Base-by-base conservation (phyloP, 129 eudicot species). In the Escallonia herrerae region DNA sequence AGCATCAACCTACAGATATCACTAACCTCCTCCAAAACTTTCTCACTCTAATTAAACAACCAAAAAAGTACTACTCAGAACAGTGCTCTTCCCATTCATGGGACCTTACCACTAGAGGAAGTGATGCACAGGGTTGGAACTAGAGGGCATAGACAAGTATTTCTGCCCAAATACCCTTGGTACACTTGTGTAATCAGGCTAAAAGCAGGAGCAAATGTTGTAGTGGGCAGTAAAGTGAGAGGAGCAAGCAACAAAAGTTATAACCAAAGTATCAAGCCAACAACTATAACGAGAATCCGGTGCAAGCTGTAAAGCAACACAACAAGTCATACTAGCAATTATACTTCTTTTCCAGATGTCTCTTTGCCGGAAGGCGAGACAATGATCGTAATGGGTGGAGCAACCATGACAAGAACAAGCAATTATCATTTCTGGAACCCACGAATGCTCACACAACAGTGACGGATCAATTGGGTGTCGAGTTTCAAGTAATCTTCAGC, bases 291-390 rank as follows among this genome's bases (percentile, higher is more conserved):
- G 50, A 65, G 8, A 65, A 47, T 33, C n/a, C 12, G 1, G 47
- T n/a, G 69, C 69, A 37, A 50, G 47, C 58, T 65, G 69, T 65
- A 65, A 50, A 50, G 69, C 48, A 40, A 65, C 49, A 50, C 15
- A 12, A 12, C 0, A 53, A 53, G 58, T 53, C 33, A 53, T 11
- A 11, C 4, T n/a, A 12, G 15, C 50, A 49, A 15, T 60, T 13
- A n/a, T 40, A n/a, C 41, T 37, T 38, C 68, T 50, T 45, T 52
- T 70, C 75, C 75, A 70, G 42, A 61, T 70, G 68, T 70, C 75
- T 39, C 43, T 50, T 15, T 56, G 42, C 61, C 46, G 0, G 9
- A 9, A 70, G 60, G 6, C 4, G 46, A 46, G 15, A 41, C 59
- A 69, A 39, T 66, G 39, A 40, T 54, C 41, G 54, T 50, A 39